These are phyloP conservation scores for Yarrowia divulgata DNA, from an alignment of 805 yeast genomes.

Conservation along the genomic window DNA sequence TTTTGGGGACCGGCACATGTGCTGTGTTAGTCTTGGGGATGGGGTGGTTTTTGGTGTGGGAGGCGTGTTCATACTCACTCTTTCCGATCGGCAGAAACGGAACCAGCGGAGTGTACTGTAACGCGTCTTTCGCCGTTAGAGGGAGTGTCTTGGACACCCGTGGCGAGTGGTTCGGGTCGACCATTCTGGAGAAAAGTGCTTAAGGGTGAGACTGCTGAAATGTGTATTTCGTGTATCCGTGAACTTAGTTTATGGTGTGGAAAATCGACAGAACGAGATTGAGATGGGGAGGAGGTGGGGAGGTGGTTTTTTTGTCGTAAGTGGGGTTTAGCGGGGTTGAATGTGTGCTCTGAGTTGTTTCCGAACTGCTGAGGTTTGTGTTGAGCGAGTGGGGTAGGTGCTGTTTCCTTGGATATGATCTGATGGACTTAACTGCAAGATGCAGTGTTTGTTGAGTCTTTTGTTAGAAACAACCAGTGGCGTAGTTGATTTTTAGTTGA, in stretches of 20 bases:
- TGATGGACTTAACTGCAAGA: no score
- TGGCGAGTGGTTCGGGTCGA: not conserved
- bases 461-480: no score
- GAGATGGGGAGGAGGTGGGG: no score
- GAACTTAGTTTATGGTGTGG: not conserved
- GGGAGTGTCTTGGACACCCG: not conserved
- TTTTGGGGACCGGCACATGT: not conserved
- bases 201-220: not conserved
- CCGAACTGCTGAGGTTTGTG: no score
- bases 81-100: constrained; percentile 4
- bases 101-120: not conserved
- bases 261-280: no score
- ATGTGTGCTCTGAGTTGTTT: no score
- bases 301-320: no score
- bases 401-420: no score
- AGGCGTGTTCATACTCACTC: not conserved
- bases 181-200: not conserved
- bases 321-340: no score
- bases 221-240: not conserved
- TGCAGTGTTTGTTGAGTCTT: no score
- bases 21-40: constrained; percentile 7
- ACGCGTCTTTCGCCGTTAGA: not conserved
- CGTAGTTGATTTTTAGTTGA: no score
- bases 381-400: no score
- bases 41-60: not conserved